Conservation (phyloP, 2,329 filamentous ascomycete genomes). For the Sordariomycetes sp. region DNA sequence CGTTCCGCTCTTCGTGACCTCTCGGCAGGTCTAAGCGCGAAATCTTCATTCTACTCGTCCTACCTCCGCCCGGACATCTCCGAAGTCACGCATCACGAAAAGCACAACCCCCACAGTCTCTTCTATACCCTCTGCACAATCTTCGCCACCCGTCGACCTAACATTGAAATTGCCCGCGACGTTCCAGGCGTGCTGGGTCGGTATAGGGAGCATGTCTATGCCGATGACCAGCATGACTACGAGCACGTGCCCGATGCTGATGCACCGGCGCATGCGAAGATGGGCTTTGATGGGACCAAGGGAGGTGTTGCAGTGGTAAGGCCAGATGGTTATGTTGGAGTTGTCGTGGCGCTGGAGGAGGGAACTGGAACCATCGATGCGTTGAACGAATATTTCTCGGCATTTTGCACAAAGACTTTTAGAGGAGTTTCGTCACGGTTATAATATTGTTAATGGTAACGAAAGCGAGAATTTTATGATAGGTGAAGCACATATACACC, state of each 20-base stretch:
- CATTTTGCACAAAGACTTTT: constrained; percentile 64
- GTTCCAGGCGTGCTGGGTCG: constrained; percentile 62
- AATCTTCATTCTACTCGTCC: constrained; percentile 61
- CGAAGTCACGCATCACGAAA: constrained; percentile 65
- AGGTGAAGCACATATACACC: too few species aligned
- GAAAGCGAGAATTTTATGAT: too few species aligned
- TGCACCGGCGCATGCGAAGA: constrained; percentile 76
- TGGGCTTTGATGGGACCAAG: constrained; percentile 62
- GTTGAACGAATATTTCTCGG: constrained; percentile 71
- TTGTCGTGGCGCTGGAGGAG: constrained; percentile 60
- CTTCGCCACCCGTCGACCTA: constrained; percentile 56
- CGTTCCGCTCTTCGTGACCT: constrained; percentile 61
- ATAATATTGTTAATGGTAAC: too few species aligned
- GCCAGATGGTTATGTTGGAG: constrained; percentile 7
- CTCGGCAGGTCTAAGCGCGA: constrained; percentile 51
- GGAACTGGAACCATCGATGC: constrained; percentile 73
- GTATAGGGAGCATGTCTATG: constrained; percentile 77
- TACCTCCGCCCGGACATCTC: constrained; percentile 55
- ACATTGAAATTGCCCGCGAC: constrained; percentile 64
- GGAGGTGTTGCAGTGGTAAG: constrained; percentile 6
- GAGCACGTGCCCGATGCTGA: constrained; percentile 57
- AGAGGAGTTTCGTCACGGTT: too few species aligned
- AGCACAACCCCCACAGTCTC: constrained; percentile 72
- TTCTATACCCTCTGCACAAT: constrained; percentile 76
- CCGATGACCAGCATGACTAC: constrained; percentile 76